phyloP scores from a whole-genome alignment of 257 asterid species.

The Euphrasia confusa region DNA sequence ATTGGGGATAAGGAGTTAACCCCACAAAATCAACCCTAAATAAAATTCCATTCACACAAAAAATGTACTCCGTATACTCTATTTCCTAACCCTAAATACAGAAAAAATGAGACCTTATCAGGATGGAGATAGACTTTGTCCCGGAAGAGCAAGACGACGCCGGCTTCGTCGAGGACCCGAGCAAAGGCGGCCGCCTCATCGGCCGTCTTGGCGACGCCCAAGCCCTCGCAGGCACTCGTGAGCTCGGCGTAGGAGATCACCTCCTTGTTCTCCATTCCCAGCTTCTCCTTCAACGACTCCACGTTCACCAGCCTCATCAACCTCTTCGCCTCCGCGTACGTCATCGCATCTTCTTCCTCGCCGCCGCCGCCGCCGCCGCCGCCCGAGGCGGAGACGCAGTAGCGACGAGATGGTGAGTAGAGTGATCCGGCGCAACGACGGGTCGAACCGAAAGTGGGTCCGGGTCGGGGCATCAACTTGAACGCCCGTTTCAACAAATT shows the following conservation, averaged over 20 bases:
- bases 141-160: constrained; percentile 78
- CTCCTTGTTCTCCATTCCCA: constrained; percentile 66
- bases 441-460: constrained; percentile 3
- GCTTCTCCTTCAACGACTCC: constrained; percentile 63
- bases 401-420: constrained; percentile 17
- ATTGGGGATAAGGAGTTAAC: not conserved
- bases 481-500: constrained; percentile 37
- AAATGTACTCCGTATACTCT: no score
- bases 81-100: not conserved
- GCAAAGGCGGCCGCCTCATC: constrained; percentile 75
- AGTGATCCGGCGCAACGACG: constrained; percentile 22
- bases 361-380: constrained; percentile 19
- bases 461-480: constrained; percentile 19
- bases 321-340: constrained; percentile 77
- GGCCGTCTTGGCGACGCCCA: constrained; percentile 66
- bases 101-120: constrained; percentile 50
- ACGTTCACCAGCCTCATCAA: constrained; percentile 90
- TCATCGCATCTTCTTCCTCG: constrained; percentile 30
- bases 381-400: constrained; percentile 28
- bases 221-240: constrained; percentile 47
- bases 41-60: not conserved
- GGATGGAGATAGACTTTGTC: constrained; percentile 89
- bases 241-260: constrained; percentile 65
- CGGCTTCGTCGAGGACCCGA: constrained; percentile 88
- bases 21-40: constrained; percentile 21